Evolutionary conservation across 768 basidiomycete genomes (phyloP), one percentile per base, ranked within the genome.

Genomic region (Coprinopsis strossmayeri): DNA sequence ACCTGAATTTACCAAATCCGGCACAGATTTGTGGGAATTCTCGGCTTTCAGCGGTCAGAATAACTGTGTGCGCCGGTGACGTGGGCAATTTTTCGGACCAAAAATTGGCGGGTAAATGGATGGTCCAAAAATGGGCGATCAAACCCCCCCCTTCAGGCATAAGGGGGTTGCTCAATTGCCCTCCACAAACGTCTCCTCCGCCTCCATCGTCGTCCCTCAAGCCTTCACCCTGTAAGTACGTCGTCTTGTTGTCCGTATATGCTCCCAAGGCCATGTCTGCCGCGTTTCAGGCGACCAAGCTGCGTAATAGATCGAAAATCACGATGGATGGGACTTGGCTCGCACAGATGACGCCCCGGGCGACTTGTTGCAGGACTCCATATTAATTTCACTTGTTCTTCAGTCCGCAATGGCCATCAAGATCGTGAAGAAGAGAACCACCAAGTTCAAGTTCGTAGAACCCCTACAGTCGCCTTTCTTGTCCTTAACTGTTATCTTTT

Each of bases 401-500:
- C 55, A 71, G 72, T 58, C 61, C 64, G 60, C 62, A 63, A 77
- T 76, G 73, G 72, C 71, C 70, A 64, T 77, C 70, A 77, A 78
- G 66, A 71, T 94, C 68, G 79, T 96, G 72, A 96, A 95, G 81
- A 98, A 98, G 78, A 89, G 92, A 70, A 96, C 94, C 62, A 91
- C 86, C 73, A 74, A 77, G 66, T 98, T 98, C 90, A 97, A 95
- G 92, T 91, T 53, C 51, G 84, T 77, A n/a, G n/a, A n/a, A 35
- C 37, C 18, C 20, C 34, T 41, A 23, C 23, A 38, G 37, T 25
- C 20, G 21, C 21, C 5, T 5, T 13, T 21, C 34, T 32, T 45
- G 30, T 28, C 5, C 35, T 48, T 48, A 49, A 45, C 46, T 28
- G 7, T 42, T 18, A n/a, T 10, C 42, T 48, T 49, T 56, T 25